These are phyloP conservation scores for Coffea canephora DNA, from an alignment of 257 asterid species.

Conservation along the genomic window DNA sequence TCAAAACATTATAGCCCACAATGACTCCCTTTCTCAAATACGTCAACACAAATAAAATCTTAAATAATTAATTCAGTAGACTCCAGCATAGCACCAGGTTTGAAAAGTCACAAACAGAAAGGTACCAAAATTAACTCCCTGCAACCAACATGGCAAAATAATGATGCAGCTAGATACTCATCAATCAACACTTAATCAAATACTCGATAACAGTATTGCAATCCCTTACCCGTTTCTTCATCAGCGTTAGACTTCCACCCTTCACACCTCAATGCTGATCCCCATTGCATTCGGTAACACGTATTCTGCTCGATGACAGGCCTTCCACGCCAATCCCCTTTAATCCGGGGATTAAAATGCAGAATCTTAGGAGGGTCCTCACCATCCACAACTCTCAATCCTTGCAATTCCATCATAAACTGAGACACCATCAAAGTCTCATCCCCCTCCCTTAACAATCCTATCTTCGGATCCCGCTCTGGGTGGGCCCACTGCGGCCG, in stretches of 20 bases:
- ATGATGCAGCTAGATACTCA: not conserved
- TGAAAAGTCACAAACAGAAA: not conserved
- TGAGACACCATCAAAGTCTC: constrained; percentile 56
- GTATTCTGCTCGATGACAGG: constrained; percentile 86
- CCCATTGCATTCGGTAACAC: constrained; percentile 97
- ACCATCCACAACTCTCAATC: constrained; percentile 80
- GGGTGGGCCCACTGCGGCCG: constrained; percentile 54
- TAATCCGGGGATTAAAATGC: constrained; percentile 86
- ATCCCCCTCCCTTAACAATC: constrained; percentile 31
- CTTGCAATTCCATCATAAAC: constrained; percentile 89
- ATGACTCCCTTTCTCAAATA: not conserved
- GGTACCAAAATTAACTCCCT: not conserved
- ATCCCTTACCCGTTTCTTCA: constrained; percentile 74
- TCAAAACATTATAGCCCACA: not conserved
- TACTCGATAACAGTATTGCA: constrained; percentile 1
- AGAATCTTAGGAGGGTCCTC: constrained; percentile 93
- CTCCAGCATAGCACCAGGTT: not conserved
- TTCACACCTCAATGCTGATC: constrained; percentile 74
- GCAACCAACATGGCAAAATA: too few relatives aligned
- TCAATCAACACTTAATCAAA: not conserved
- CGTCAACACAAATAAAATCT: not conserved
- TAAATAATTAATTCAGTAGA: not conserved
- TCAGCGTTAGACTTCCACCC: constrained; percentile 82
- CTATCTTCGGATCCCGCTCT: constrained; percentile 44
- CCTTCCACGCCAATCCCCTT: constrained; percentile 92